Conservation (phyloP, 495 filamentous ascomycete species). For the Xylaria sp. region DNA sequence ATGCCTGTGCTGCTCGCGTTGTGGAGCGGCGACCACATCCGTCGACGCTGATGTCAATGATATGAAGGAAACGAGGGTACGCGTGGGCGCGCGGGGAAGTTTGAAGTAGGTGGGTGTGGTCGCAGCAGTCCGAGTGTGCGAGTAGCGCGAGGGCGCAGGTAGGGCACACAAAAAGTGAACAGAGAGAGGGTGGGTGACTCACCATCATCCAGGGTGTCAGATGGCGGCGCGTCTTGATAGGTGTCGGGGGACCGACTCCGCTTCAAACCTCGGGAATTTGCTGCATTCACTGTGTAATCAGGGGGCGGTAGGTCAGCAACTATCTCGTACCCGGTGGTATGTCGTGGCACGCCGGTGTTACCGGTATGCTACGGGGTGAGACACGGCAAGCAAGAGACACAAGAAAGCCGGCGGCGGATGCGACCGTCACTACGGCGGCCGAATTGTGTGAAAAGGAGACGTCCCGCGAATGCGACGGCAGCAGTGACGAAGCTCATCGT, state of each 20-base stretch:
- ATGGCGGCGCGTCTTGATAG: conserved; percentile 65
- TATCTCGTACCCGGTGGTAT: conserved; percentile 27
- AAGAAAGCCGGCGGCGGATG: conserved; percentile 26
- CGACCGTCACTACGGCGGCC: not conserved
- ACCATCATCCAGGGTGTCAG: conserved; percentile 81
- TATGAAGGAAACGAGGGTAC: not conserved
- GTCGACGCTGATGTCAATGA: not conserved
- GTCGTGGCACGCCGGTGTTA: no score
- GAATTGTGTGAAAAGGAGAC: not conserved
- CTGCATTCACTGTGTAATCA: conserved; percentile 44
- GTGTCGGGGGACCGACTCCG: conserved; percentile 90
- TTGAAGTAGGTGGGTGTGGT: not conserved
- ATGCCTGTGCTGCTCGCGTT: conserved; percentile 2
- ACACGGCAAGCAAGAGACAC: conserved; percentile 29
- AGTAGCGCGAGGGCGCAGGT: conserved; percentile 7
- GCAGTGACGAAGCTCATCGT: no score
- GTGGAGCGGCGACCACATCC: not conserved
- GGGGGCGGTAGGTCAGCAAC: conserved; percentile 34
- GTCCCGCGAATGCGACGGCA: no score
- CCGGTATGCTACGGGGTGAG: no score
- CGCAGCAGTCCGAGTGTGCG: not conserved
- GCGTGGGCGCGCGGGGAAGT: not conserved
- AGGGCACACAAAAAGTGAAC: conserved; percentile 48
- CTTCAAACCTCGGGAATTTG: conserved; percentile 77
- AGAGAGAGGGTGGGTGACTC: conserved; percentile 58